Percentiles rank a stretch among this genome's conserved stretches.
Conservation (phyloP, 1,284 basidiomycete species). For the Cystobasidiaceae sp. region DNA sequence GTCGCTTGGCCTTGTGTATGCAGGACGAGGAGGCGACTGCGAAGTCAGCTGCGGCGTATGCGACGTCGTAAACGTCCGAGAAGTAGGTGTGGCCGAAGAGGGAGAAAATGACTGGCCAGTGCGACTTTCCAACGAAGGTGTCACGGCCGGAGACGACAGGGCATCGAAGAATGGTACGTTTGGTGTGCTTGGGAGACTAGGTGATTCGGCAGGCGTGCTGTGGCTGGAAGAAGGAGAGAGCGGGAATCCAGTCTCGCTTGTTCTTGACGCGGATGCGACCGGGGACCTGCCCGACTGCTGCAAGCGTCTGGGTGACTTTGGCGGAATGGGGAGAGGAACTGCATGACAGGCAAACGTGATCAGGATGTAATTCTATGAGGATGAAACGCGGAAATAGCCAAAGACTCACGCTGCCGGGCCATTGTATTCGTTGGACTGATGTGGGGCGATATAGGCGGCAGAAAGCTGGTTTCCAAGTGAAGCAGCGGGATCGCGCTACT, state of each 20-base stretch:
- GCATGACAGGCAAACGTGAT: not conserved
- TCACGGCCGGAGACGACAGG: not conserved
- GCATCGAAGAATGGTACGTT: slow-evolving; percentile 7
- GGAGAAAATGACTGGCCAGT: not conserved
- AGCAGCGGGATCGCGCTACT: too few species aligned
- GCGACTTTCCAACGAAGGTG: not conserved
- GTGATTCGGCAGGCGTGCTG: not conserved
- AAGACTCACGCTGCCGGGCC: too few species aligned
- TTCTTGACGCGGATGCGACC: not conserved
- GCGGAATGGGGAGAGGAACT: slow-evolving; percentile 3
- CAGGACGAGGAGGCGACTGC: too few species aligned
- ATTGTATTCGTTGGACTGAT: too few species aligned
- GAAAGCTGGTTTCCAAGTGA: too few species aligned
- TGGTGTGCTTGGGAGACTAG: not conserved
- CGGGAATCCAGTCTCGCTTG: not conserved
- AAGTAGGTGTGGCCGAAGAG: not conserved
- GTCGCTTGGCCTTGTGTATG: not conserved
- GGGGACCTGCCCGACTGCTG: not conserved
- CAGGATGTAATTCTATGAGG: too few species aligned
- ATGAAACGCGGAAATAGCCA: too few species aligned
- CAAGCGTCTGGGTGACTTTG: slow-evolving; percentile 11
- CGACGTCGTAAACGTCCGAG: too few species aligned
- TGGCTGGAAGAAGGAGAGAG: not conserved
- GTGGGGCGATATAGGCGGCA: too few species aligned
- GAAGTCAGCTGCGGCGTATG: too few species aligned